Evolutionary conservation across 2,329 filamentous ascomycete species (phyloP), one percentile per base, ranked within the genome.

Genomic region (Paecilomyces niveus): DNA sequence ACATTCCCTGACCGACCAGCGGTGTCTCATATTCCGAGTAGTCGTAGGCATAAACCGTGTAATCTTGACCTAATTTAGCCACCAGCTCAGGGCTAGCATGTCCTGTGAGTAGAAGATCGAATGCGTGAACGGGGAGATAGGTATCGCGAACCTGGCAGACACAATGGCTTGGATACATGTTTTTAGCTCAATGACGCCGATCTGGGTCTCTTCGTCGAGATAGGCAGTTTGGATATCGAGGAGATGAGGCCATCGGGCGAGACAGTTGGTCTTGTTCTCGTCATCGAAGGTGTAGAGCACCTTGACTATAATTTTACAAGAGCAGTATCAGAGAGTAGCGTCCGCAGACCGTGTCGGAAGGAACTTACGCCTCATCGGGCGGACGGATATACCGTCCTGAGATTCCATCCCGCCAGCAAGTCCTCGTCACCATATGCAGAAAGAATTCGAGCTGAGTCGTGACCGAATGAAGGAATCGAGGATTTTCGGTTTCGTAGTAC

Each of bases 11-110:
- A 22, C 94, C 94, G 24, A 97, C 93, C 58, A 97, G 82, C 56
- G 95, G 94, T 18, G 88, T 90, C 70, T 97, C 92, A 63, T 90
- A 89, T 76, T 99, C 94, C 11, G 94, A 97, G 74, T 93, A 97
- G 74, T 99, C 94, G 78, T 91, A 90, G 31, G 93, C 92, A 75
- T 99, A 99, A 58, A 99, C 87, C n/a, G 92, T 94, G 76, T 94
- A 99, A 76, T 99, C 92, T 74, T 84, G 77, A 76, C 88, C 81
- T 60, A 88, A 71, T 79, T 88, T 80, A 70, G 85, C 84, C 53
- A 92, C 79, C 53, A 99, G 83, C 76, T 99, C 94, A 39, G 94
- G 94, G 71, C 94, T 97, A 59, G 52, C 58, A 32, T n/a, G 7
- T 26, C 22, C 11, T 18, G 60, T 51, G 61, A 55, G 21, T 49